Conservation (phyloP, 345 rosid species). For the Lagerstroemia speciosa region DNA sequence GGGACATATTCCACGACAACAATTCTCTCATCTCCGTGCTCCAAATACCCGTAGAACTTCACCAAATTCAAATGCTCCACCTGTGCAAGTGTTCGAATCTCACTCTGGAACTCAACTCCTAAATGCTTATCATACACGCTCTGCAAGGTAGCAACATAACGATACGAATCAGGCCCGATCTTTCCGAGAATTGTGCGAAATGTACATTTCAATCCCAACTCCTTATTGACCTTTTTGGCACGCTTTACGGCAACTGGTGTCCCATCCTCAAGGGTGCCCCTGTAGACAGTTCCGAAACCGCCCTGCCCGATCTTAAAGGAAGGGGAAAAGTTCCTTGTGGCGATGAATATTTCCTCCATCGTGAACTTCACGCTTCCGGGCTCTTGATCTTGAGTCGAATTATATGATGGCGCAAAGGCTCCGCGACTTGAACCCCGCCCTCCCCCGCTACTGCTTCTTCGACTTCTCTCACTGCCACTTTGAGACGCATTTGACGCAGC, state of each 20-base stretch:
- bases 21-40: constrained; percentile 62
- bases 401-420: constrained; percentile 21
- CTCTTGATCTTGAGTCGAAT: constrained; percentile 25
- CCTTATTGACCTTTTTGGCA: constrained; percentile 56
- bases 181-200: not conserved
- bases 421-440: constrained; percentile 34
- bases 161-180: not conserved
- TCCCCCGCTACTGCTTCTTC: constrained; percentile 22
- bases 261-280: constrained; percentile 75
- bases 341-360: constrained; percentile 50
- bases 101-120: constrained; percentile 72
- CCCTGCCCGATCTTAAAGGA: constrained; percentile 85
- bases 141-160: constrained; percentile 27
- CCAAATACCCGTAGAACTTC: constrained; percentile 60
- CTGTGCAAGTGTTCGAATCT: constrained; percentile 58
- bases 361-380: constrained; percentile 44
- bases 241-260: constrained; percentile 70
- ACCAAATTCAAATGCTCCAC: constrained; percentile 85
- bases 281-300: constrained; percentile 84
- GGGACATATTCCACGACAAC: constrained; percentile 73
- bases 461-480: constrained; percentile 12
- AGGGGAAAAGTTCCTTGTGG: constrained; percentile 74
- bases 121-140: constrained; percentile 63
- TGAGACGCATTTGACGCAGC: constrained; percentile 29
- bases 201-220: not conserved